These are phyloP conservation scores for Tolypocladium sp. DNA, from an alignment of 2,329 filamentous ascomycete genomes.

Conservation along the genomic window DNA sequence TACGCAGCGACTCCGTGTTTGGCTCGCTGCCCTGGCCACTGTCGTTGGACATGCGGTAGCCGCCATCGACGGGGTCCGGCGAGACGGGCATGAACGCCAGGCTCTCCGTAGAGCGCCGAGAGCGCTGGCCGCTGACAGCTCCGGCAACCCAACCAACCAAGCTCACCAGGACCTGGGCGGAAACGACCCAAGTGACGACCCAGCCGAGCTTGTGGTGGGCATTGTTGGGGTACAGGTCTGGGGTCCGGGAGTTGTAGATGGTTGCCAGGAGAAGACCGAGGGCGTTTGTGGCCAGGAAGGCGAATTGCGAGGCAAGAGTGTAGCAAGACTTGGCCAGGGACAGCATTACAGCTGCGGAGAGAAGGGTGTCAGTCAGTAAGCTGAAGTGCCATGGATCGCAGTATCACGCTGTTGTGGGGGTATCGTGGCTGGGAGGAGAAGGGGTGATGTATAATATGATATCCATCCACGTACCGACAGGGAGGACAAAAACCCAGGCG, in stretches of 20 bases:
- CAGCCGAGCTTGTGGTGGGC: constrained; percentile 85
- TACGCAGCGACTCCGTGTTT: constrained; percentile 56
- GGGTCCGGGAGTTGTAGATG: constrained; percentile 72
- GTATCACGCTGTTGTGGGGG: constrained; percentile 1
- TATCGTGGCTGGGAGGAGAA: background rate
- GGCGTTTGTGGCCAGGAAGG: constrained; percentile 55
- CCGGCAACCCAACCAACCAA: constrained; percentile 51
- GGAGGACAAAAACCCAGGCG: constrained; percentile 65
- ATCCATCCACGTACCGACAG: constrained; percentile 51
- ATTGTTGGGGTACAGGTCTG: constrained; percentile 79
- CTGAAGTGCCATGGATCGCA: background rate
- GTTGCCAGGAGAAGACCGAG: constrained; percentile 55
- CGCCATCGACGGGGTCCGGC: constrained; percentile 37
- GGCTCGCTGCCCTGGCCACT: constrained; percentile 68
- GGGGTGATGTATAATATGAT: background rate
- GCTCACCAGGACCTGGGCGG: constrained; percentile 60
- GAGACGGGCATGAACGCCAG: constrained; percentile 56
- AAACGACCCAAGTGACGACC: constrained; percentile 65
- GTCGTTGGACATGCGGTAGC: constrained; percentile 57
- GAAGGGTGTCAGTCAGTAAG: background rate
- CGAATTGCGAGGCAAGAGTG: constrained; percentile 58
- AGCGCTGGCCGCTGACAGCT: background rate
- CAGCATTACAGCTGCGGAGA: constrained; percentile 64
- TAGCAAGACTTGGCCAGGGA: constrained; percentile 72
- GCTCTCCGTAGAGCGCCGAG: constrained; percentile 30